Base-by-base conservation (phyloP, 495 filamentous ascomycete genomes). In the Lasiosphaeriaceae sp. region DNA sequence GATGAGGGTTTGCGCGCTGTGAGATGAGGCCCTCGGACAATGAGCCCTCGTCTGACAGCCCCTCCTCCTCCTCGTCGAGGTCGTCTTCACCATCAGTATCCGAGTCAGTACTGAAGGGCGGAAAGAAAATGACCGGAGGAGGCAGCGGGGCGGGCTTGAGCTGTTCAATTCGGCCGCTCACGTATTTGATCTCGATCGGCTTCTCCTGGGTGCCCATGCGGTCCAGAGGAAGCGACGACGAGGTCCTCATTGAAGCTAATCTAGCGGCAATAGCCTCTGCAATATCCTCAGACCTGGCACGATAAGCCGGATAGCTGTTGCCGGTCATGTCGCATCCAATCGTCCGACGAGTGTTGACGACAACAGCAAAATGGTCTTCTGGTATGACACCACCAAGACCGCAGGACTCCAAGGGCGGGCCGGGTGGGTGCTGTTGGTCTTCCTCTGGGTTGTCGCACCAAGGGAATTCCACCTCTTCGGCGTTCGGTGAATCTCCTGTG, bases 331-430 rank as follows among this genome's bases (percentile, higher is more conserved):
- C 47, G 43, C n/a, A 24, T 20, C 59, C 43, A 44, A 58, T 71
- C 3, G 71, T 68, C 22, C 82, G 77, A 17, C 74, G 73, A 2
- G 80, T 81, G 31, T 73, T 65, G 5, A 88, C 83, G 19, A 76
- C 61, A 24, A 89, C 68, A 3, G 75, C 68, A 63, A 90, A 90
- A 59, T 90, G 83, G 66, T 90, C 87, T 43, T 81, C 80, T 1
- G 86, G 86, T 46, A 74, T 76, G 19, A 87, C 79, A 31, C 83
- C 84, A 21, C 86, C 85, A 19, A 89, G 61, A 11, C 87, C 87
- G 50, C 83, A 86, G 2, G 81, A 83, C 57, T 84, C 79, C 39
- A 90, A 74, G 22, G 61, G 56, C 20, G 80, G 83, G 57, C 80
- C 77, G 44, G 88, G 67, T 34, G 66, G 60, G 24, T 59, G 52